phyloP scores from a whole-genome alignment of 768 basidiomycete species.

The Naganishia antarctica region DNA sequence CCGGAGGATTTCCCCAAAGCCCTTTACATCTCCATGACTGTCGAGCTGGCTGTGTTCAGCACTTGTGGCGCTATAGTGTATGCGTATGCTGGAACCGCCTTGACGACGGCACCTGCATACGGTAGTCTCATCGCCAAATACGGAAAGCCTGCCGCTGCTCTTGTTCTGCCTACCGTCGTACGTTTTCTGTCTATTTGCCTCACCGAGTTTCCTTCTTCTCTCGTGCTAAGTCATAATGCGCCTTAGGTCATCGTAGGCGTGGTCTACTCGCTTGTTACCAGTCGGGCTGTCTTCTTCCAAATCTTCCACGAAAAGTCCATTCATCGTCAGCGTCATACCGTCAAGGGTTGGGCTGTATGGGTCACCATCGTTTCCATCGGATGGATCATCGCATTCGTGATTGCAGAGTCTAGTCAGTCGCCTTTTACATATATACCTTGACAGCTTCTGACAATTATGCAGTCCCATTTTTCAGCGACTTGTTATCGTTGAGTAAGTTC shows the following conservation, averaged over 20 bases:
- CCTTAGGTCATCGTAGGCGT: constrained; percentile 32
- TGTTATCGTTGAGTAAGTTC: constrained; percentile 24
- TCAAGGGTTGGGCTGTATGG: constrained; percentile 35
- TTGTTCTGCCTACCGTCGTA: constrained; percentile 34
- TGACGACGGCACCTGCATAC: constrained; percentile 32
- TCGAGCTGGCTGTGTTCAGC: constrained; percentile 34
- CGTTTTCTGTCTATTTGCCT: not conserved
- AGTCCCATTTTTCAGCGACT: constrained; percentile 36
- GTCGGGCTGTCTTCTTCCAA: constrained; percentile 37
- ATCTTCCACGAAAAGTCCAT: constrained; percentile 34
- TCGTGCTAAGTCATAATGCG: not conserved
- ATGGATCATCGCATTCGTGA: constrained; percentile 35
- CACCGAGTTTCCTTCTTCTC: not conserved
- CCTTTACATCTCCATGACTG: constrained; percentile 36
- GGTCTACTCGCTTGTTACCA: constrained; percentile 32
- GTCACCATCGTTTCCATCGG: constrained; percentile 30
- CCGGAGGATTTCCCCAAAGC: constrained; percentile 39
- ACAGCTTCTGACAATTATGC: not conserved
- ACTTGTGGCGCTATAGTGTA: constrained; percentile 36
- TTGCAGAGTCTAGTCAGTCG: constrained; percentile 30
- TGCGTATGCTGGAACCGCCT: constrained; percentile 28
- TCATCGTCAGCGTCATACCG: constrained; percentile 33
- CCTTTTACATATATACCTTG: not conserved
- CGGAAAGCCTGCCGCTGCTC: constrained; percentile 30
- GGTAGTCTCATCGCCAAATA: constrained; percentile 31